These are phyloP conservation scores for Thinopyrum obtusiflorum DNA, from an alignment of 202 grass and related monocot species.

Conservation along the genomic window DNA sequence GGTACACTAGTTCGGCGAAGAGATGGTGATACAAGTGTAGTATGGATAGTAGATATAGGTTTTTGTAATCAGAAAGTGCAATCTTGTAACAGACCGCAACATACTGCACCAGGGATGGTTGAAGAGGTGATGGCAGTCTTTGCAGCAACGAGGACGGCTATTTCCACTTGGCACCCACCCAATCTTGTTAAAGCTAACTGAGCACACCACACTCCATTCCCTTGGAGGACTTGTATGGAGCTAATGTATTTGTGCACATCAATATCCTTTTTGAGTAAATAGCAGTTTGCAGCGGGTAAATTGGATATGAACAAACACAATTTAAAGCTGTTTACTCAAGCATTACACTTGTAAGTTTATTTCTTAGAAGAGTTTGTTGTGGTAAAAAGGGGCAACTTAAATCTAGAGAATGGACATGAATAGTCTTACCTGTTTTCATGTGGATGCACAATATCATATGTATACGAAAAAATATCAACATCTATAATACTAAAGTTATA, in stretches of 20 bases:
- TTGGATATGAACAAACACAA: background rate
- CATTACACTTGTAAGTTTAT: background rate
- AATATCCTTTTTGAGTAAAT: background rate
- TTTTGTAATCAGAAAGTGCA: no score
- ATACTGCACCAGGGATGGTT: background rate
- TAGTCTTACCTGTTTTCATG: slow-evolving; percentile 78
- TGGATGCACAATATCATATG: no score
- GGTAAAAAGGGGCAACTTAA: background rate
- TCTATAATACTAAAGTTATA: no score
- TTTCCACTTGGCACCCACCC: slow-evolving; percentile 20
- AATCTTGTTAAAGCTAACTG: background rate
- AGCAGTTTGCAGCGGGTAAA: background rate
- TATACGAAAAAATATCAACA: no score
- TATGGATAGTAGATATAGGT: no score
- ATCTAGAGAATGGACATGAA: background rate
- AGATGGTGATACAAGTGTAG: no score
- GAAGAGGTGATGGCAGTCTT: slow-evolving; percentile 4
- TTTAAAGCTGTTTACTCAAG: background rate
- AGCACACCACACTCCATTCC: slow-evolving; percentile 9
- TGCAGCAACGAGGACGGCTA: background rate
- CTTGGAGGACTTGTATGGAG: background rate
- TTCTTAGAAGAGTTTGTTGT: background rate
- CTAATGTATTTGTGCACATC: slow-evolving; percentile 19
- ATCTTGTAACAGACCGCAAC: background rate
- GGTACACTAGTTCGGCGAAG: no score